Percentiles rank a stretch among this genome's conserved stretches.
These are phyloP conservation scores for Pichia sp. DNA, from an alignment of 1,139 yeast genomes.

Conservation along the genomic window DNA sequence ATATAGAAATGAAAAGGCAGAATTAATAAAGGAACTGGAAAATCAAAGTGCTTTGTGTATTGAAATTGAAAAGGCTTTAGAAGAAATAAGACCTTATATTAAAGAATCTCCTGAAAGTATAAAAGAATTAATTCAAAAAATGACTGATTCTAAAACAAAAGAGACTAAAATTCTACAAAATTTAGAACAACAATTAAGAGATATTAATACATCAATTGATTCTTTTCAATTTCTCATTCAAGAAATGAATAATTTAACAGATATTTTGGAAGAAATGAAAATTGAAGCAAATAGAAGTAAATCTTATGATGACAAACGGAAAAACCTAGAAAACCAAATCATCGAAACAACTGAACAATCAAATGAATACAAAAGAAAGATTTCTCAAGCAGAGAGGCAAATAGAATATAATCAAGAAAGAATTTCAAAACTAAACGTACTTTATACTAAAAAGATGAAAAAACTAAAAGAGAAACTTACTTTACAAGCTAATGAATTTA, in stretches of 20 bases:
- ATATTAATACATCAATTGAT: slow-evolving; percentile 50
- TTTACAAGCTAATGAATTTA: slow-evolving; percentile 39
- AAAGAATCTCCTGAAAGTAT: slow-evolving; percentile 58
- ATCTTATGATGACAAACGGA: slow-evolving; percentile 36
- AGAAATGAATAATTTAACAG: slow-evolving; percentile 46
- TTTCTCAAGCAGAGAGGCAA: slow-evolving; percentile 47
- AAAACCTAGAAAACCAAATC: slow-evolving; percentile 39
- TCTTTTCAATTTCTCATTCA: slow-evolving; percentile 51
- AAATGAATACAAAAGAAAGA: slow-evolving; percentile 45
- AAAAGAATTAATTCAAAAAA: slow-evolving; percentile 48
- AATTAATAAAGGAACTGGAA: slow-evolving; percentile 49
- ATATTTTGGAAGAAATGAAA: slow-evolving; percentile 52
- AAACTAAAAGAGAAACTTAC: slow-evolving; percentile 45
- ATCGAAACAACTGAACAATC: slow-evolving; percentile 42
- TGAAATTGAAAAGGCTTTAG: slow-evolving; percentile 54
- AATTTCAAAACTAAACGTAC: slow-evolving; percentile 44
- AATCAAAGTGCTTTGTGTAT: slow-evolving; percentile 47
- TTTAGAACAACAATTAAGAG: slow-evolving; percentile 45
- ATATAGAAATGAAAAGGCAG: slow-evolving; percentile 57
- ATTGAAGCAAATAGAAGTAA: slow-evolving; percentile 46
- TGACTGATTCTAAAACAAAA: slow-evolving; percentile 41
- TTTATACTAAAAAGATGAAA: slow-evolving; percentile 47
- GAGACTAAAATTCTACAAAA: slow-evolving; percentile 37
- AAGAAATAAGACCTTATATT: slow-evolving; percentile 52
- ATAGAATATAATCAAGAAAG: slow-evolving; percentile 38